Conservation (phyloP, 257 asterid species). For the Penstemon eatonii region DNA sequence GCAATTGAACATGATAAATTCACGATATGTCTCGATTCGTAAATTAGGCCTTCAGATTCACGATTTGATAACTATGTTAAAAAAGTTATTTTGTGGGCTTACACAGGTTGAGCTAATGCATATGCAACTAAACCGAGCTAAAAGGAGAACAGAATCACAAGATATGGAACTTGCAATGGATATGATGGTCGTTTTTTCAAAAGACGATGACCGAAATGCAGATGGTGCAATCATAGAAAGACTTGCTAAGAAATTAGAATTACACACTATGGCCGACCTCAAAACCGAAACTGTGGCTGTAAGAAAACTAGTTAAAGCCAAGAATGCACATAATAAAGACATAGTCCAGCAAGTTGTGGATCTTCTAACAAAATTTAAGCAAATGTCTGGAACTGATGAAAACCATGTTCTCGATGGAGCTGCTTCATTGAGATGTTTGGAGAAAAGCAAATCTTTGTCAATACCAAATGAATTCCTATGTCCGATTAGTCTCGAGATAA, state of each 20-base stretch:
- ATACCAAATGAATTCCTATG: conserved; percentile 65
- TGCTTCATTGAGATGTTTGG: conserved; percentile 32
- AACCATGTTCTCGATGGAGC: conserved; percentile 39
- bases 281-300: conserved; percentile 48
- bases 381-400: conserved; percentile 50
- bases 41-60: too few relatives aligned
- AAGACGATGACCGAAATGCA: conserved; percentile 41
- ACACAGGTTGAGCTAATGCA: conserved; percentile 60
- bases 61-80: neutral
- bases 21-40: too few relatives aligned
- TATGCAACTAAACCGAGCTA: conserved; percentile 57
- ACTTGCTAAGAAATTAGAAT: conserved; percentile 54
- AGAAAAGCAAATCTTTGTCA: conserved; percentile 42
- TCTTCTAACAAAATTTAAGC: conserved; percentile 47
- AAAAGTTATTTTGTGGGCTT: neutral
- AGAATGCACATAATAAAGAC: conserved; percentile 25
- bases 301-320: conserved; percentile 38
- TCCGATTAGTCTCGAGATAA: conserved; percentile 59
- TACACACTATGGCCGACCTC: conserved; percentile 45
- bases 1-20: too few relatives aligned
- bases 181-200: conserved; percentile 54
- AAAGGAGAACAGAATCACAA: conserved; percentile 51
- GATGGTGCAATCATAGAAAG: conserved; percentile 54
- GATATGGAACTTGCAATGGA: conserved; percentile 74
- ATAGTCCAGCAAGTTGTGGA: conserved; percentile 38